Conservation (phyloP, 495 filamentous ascomycete genomes). For the Podospora appendiculata region DNA sequence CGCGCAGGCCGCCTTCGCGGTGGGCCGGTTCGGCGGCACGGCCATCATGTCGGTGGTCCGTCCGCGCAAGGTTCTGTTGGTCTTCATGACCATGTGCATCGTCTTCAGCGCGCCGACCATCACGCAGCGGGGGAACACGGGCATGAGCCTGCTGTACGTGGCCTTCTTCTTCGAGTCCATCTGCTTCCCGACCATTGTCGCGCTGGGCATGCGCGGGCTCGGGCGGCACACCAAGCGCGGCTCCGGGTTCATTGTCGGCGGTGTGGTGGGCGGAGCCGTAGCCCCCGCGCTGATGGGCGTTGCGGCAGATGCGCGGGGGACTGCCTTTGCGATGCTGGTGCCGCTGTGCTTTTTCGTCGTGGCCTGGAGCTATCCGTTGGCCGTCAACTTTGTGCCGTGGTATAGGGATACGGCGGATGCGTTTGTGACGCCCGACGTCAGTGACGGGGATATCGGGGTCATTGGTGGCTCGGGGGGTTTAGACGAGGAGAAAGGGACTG, state of each 20-base stretch:
- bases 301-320: slow-evolving; percentile 38
- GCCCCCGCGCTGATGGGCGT: slow-evolving; percentile 57
- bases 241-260: slow-evolving; percentile 55
- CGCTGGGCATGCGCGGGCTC: slow-evolving; percentile 59
- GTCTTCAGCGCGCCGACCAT: slow-evolving; percentile 53
- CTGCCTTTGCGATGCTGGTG: slow-evolving; percentile 36
- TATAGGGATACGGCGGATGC: slow-evolving; percentile 55
- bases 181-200: slow-evolving; percentile 67
- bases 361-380: slow-evolving; percentile 29
- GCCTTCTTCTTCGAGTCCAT: slow-evolving; percentile 65
- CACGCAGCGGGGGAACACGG: slow-evolving; percentile 40
- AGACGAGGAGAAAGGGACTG: neutral
- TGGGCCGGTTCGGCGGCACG: slow-evolving; percentile 55
- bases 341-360: slow-evolving; percentile 32
- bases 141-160: slow-evolving; percentile 52
- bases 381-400: slow-evolving; percentile 52
- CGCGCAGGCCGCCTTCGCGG: slow-evolving; percentile 58
- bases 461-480: neutral
- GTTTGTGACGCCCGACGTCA: slow-evolving; percentile 38
- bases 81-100: slow-evolving; percentile 42
- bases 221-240: slow-evolving; percentile 65
- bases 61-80: slow-evolving; percentile 44
- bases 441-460: neutral
- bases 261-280: slow-evolving; percentile 56
- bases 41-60: slow-evolving; percentile 40